Base-by-base conservation (phyloP, 1,284 basidiomycete genomes). In the Laetiporus sulphureus region DNA sequence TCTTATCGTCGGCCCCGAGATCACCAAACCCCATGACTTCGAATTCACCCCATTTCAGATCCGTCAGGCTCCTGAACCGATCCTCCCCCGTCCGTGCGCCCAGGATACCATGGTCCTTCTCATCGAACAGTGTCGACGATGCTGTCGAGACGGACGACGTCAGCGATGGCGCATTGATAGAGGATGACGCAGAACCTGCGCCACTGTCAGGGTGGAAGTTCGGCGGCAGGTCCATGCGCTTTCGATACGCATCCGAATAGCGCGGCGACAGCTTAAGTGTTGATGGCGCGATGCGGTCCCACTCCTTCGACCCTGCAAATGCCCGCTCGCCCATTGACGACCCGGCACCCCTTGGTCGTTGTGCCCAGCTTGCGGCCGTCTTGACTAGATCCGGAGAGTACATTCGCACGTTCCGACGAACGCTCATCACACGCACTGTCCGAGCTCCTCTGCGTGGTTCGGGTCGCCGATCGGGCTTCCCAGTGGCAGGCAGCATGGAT, bases 1-100 rank as follows among this genome's bases (percentile, higher is more conserved):
- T 83, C 60, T 79, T 80, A 41, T 79, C 72, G 38, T 77, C 69
- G 2, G 62, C 54, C 8, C 60, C 70, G 22, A 72, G 57, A 12
- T 67, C 67, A 30, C 79, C 77, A 50, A 94, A 93, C 0, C 91
- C 91, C 58, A 77, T 70, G 30, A 73, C 67, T 67, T 91, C 88
- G 54, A 94, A 94, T 58, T 86, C 80, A 10, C 87, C 87, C 91
- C 91, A 94, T 57, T 82, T 86, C 50, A 91, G 67, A 48, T 92
- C 88, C 0, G 88, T 86, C 51, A 93, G 57, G 46, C 77, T 88
- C 42, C 79, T 72, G 62, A 84, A 93, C n/a, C 78, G 67, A 46
- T 83, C 82, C 43, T 81, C 79, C 6, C 71, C 71, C 20, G 61
- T 54, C 19, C 65, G 39, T 52, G 63, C 54, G 50, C 54, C 51